Conservation (phyloP, 345 rosid species). For the Gossypium ekmanianum region DNA sequence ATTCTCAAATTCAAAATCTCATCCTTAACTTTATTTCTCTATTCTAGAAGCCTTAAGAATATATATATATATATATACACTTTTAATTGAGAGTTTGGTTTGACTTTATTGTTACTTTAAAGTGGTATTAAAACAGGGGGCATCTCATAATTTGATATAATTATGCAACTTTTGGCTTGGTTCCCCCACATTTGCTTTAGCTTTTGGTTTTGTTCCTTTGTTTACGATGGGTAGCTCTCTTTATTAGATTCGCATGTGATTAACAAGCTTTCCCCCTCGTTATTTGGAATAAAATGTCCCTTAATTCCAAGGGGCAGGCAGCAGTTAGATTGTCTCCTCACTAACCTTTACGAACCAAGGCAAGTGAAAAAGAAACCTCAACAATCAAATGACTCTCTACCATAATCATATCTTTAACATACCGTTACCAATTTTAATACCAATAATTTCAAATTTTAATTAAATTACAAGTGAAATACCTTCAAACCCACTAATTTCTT, state of each 20-base stretch:
- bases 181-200: background rate
- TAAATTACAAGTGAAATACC: background rate
- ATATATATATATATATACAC: too few relatives aligned
- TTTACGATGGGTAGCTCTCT: background rate
- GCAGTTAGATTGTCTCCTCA: conserved; percentile 17
- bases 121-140: background rate
- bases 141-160: background rate
- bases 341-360: background rate
- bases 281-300: background rate
- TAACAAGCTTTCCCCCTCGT: background rate
- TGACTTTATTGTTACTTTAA: background rate
- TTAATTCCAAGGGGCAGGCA: background rate
- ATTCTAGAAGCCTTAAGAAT: too few relatives aligned
- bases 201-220: conserved; percentile 16
- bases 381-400: background rate
- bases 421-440: background rate
- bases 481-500: too few relatives aligned
- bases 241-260: conserved; percentile 10
- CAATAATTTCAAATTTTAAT: background rate
- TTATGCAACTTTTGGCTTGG: background rate
- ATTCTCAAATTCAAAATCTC: too few relatives aligned
- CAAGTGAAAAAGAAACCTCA: background rate
- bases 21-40: too few relatives aligned
- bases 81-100: conserved; percentile 1
- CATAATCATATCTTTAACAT: background rate